phyloP scores from a whole-genome alignment of 1,284 basidiomycete genomes.

The Sanghuangporus weigelae region DNA sequence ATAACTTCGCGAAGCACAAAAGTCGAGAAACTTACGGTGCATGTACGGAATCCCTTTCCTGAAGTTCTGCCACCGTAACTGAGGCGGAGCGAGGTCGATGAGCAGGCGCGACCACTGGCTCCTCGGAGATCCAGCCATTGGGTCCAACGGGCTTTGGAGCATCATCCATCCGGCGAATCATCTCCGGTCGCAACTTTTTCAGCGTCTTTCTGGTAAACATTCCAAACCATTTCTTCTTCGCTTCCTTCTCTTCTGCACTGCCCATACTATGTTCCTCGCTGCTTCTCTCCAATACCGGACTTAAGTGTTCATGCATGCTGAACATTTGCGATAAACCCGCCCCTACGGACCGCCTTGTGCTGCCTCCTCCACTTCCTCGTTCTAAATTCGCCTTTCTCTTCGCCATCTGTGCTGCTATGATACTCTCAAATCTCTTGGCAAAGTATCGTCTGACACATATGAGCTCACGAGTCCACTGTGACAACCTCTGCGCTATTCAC shows the following conservation, averaged over 20 bases:
- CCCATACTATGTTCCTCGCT: background rate
- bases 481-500: conserved; percentile 31
- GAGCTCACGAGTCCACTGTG: background rate
- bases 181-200: conserved; percentile 57
- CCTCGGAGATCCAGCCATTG: conserved; percentile 64
- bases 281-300: background rate
- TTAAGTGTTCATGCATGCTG: background rate
- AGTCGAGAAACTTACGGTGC: background rate
- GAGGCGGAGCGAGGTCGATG: background rate
- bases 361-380: background rate
- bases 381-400: conserved; percentile 2
- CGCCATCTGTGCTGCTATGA: conserved; percentile 45
- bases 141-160: conserved; percentile 81
- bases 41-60: background rate
- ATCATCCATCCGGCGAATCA: conserved; percentile 82
- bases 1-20: no score
- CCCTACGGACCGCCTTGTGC: background rate
- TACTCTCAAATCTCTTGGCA: conserved; percentile 63
- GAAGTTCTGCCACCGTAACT: background rate
- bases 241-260: conserved; percentile 4
- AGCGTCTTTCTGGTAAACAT: conserved; percentile 12
- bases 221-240: conserved; percentile 2
- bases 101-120: conserved; percentile 19
- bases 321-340: background rate
- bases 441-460: conserved; percentile 54